Conservation (phyloP, 306 rosid species). For the Begonia loranthoides region DNA sequence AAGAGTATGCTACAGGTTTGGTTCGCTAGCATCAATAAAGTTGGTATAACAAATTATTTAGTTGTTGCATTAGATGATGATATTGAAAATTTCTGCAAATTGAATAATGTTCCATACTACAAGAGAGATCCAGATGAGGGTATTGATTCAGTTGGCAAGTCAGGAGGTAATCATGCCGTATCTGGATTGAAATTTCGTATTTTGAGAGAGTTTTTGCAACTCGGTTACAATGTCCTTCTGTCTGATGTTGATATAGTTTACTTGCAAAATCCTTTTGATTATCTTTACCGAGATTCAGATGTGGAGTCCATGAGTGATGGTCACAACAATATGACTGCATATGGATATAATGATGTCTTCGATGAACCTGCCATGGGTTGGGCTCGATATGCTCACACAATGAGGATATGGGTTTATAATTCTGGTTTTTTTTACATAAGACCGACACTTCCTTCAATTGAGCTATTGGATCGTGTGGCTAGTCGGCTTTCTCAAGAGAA, state of each 20-base stretch:
- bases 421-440: conserved; percentile 84
- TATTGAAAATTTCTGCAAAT: conserved; percentile 53
- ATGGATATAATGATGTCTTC: conserved; percentile 74
- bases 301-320: conserved; percentile 93
- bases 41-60: conserved; percentile 59
- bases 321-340: conserved; percentile 65
- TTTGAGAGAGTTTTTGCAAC: conserved; percentile 73
- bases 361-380: conserved; percentile 92
- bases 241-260: conserved; percentile 81
- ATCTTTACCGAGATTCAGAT: conserved; percentile 75
- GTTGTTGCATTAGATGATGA: conserved; percentile 60
- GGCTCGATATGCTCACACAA: conserved; percentile 87
- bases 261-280: conserved; percentile 80
- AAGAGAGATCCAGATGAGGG: conserved; percentile 66
- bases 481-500: conserved; percentile 42
- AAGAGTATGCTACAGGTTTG: conserved; percentile 55
- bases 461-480: conserved; percentile 78
- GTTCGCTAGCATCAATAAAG: conserved; percentile 61
- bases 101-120: conserved; percentile 60
- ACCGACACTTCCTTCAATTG: conserved; percentile 81
- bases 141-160: conserved; percentile 44
- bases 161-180: conserved; percentile 69
- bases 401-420: conserved; percentile 92
- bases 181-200: conserved; percentile 68
- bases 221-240: conserved; percentile 74